Evolutionary conservation across 305 asterid species (phyloP), one percentile per base, ranked within the genome.

Genomic region (Fraxinus angustifolia): DNA sequence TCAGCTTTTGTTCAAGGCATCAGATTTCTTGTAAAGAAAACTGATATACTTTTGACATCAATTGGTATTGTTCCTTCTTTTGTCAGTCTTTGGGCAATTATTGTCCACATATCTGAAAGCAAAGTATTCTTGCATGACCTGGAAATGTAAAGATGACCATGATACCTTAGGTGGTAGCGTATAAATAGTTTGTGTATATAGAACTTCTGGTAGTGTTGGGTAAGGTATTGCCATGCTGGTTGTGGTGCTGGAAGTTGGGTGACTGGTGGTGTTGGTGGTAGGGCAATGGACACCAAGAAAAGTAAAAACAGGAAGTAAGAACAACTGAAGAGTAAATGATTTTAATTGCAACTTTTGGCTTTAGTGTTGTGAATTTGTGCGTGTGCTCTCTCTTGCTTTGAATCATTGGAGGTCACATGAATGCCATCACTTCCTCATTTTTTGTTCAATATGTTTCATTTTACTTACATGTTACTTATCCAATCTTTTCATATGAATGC

Each of bases 401-500:
- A 67, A 67, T 30, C 75, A 70, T 70, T 33, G 75, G 23, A 31
- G 11, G 26, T 70, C 75, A 16, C 75, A 70, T 33, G 11, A 70
- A 71, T 33, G 76, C 26, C 14, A 34, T 79, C 45, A 84, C 5
- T 30, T 31, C 19, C 76, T 35, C 48, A 75, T 72, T 72, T 67
- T 71, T 38, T 81, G 78, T 80, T 77, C 79, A 62, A 6, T 76
- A 40, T 80, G 33, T 78, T 76, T 30, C 77, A 45, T 78, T 42
- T 35, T 62, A 35, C 30, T 35, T 62, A 35, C 68, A 78, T 76
- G 81, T 78, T 84, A 35, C 60, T 78, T 86, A 73, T 76, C 73
- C 70, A 0, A 34, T 14, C 79, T 40, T 79, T 53, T 79, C 17
- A 75, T 83, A 77, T 48, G 79, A 31, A 78, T 91, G 97, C 97